A percentile compares a stretch with the other conserved stretches of the same genome.
These are phyloP conservation scores for Fusarium algeriense DNA, from an alignment of 2,329 filamentous ascomycete genomes.

Conservation along the genomic window DNA sequence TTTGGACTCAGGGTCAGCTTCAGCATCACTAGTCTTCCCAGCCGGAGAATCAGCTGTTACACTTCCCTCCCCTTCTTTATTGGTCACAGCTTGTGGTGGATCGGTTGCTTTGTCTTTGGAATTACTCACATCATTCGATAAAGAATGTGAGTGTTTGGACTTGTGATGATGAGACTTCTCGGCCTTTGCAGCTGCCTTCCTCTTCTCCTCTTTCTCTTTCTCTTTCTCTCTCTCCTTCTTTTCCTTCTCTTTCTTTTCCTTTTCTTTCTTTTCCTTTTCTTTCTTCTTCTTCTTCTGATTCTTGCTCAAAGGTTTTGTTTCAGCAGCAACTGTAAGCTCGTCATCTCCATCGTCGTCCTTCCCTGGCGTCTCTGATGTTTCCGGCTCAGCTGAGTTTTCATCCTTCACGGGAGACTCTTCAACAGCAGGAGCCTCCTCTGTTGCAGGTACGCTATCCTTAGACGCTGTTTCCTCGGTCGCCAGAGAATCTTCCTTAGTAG, in stretches of 20 bases:
- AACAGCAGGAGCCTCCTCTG: constrained; percentile 8
- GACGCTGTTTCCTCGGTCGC: constrained; percentile 4
- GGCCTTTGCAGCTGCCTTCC: constrained; percentile 33
- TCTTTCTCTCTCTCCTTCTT: constrained; percentile 67
- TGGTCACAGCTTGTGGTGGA: neutral
- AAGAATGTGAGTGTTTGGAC: constrained; percentile 36
- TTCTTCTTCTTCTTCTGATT: constrained; percentile 43
- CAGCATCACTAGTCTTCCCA: constrained; percentile 10
- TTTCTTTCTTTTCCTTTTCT: constrained; percentile 36
- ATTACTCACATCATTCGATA: constrained; percentile 19
- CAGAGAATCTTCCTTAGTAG: neutral
- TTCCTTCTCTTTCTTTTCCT: constrained; percentile 37
- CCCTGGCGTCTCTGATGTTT: neutral
- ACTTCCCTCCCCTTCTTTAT: constrained; percentile 13
- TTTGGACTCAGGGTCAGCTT: constrained; percentile 17
- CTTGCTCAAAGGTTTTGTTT: constrained; percentile 38
- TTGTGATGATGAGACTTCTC: constrained; percentile 40
- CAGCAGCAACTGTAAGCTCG: constrained; percentile 12
- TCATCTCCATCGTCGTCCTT: constrained; percentile 30
- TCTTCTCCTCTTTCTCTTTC: constrained; percentile 32
- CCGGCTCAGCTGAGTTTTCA: constrained; percentile 1
- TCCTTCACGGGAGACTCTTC: constrained; percentile 7
- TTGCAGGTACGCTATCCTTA: neutral
- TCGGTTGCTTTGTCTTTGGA: constrained; percentile 11
- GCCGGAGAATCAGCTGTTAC: neutral